Evolutionary conservation across 1,284 basidiomycete genomes (phyloP).

Genomic region (Pseudozyma sp.): DNA sequence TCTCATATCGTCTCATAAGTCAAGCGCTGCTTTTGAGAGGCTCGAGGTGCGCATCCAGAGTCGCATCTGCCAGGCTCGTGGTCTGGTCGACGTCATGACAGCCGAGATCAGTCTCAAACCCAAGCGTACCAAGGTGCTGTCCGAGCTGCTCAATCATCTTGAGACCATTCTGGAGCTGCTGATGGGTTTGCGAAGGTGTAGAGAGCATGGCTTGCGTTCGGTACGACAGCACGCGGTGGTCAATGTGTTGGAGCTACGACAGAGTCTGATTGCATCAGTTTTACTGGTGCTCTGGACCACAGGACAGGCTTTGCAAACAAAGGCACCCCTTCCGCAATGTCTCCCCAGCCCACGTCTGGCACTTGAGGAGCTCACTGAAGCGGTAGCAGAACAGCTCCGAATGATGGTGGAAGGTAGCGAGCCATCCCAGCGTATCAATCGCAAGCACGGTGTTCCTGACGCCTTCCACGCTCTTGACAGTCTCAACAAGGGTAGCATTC

Average conservation of each 20-base stretch:
- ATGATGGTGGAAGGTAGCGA: slow-evolving; percentile 18
- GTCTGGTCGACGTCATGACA: slow-evolving; percentile 64
- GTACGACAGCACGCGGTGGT: slow-evolving; percentile 70
- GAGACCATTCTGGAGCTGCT: slow-evolving; percentile 70
- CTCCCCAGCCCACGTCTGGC: slow-evolving; percentile 70
- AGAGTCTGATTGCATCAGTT: slow-evolving; percentile 71
- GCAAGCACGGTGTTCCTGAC: slow-evolving; percentile 17
- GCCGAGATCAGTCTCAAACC: slow-evolving; percentile 71
- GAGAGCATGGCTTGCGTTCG: slow-evolving; percentile 68
- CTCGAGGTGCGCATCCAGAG: slow-evolving; percentile 64
- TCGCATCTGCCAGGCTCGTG: slow-evolving; percentile 68
- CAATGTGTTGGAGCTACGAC: slow-evolving; percentile 71
- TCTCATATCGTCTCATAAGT: slow-evolving; percentile 32
- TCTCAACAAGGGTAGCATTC: slow-evolving; percentile 19
- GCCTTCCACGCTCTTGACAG: slow-evolving; percentile 41
- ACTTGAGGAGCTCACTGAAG: slow-evolving; percentile 53
- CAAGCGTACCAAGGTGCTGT: slow-evolving; percentile 70
- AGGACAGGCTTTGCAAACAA: slow-evolving; percentile 70
- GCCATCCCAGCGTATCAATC: background rate
- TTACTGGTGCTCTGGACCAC: slow-evolving; percentile 71
- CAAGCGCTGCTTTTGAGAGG: slow-evolving; percentile 41
- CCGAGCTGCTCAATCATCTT: slow-evolving; percentile 69
- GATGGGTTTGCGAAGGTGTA: slow-evolving; percentile 69
- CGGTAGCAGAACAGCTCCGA: slow-evolving; percentile 44
- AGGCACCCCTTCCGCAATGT: slow-evolving; percentile 71